phyloP scores from a whole-genome alignment of 2,329 filamentous ascomycete species.

The Phaeosphaeria sp. region DNA sequence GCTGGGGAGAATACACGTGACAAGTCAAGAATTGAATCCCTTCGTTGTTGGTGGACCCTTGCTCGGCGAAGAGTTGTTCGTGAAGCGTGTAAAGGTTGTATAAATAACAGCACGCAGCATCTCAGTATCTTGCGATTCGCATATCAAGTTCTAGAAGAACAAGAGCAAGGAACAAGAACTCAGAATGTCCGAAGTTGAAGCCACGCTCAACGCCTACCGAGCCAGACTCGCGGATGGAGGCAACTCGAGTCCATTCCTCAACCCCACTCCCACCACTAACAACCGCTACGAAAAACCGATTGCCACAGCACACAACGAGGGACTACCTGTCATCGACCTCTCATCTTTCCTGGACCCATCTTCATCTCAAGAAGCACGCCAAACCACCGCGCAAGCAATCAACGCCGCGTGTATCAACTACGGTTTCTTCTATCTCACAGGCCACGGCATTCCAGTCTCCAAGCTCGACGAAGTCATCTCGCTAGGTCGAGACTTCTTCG shows the following conservation, averaged over 20 bases:
- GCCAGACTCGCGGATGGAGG: slow-evolving; percentile 5
- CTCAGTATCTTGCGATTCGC: no score
- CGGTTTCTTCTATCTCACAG: slow-evolving; percentile 54
- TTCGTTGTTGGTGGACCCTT: background rate
- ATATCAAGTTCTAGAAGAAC: background rate
- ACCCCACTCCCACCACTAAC: slow-evolving; percentile 27
- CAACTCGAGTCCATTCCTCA: slow-evolving; percentile 9
- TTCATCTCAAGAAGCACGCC: slow-evolving; percentile 20
- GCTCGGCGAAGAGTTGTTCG: background rate
- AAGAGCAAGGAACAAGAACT: background rate
- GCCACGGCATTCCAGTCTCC: slow-evolving; percentile 47
- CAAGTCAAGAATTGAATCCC: background rate
- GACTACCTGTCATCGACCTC: slow-evolving; percentile 52
- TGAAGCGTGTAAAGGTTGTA: background rate
- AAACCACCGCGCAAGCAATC: slow-evolving; percentile 40
- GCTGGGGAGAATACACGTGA: background rate
- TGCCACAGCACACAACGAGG: slow-evolving; percentile 17
- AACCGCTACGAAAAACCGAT: slow-evolving; percentile 20
- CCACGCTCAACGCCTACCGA: slow-evolving; percentile 15
- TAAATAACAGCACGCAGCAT: background rate
- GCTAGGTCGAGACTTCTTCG: slow-evolving; percentile 46
- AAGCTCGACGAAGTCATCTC: slow-evolving; percentile 36
- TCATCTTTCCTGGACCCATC: slow-evolving; percentile 43
- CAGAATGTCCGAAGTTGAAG: slow-evolving; percentile 21
- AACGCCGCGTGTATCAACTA: slow-evolving; percentile 47